Percentiles rank a stretch among this genome's conserved stretches.
These are phyloP conservation scores for Phialophora verrucosa DNA, from an alignment of 2,329 filamentous ascomycete species.

Conservation along the genomic window DNA sequence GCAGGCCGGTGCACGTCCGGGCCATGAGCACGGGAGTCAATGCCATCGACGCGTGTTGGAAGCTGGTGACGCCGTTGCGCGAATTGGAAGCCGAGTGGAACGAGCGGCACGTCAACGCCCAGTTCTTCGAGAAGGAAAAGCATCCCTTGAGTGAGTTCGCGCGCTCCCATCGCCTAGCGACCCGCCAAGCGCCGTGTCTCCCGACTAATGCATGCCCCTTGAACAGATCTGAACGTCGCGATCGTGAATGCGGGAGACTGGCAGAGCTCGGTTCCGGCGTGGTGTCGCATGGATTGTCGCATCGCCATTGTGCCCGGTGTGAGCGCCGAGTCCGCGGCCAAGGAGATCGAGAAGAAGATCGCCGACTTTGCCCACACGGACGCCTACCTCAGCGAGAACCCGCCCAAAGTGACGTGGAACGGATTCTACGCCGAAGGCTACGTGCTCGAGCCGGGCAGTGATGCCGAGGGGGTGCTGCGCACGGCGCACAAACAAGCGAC, in stretches of 20 bases:
- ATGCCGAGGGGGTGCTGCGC: conserved; percentile 35
- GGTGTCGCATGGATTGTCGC: conserved; percentile 34
- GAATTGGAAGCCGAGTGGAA: conserved; percentile 36
- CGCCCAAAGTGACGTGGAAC: conserved; percentile 40
- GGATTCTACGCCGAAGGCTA: conserved; percentile 39
- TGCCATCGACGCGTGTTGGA: conserved; percentile 35
- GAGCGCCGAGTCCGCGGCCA: conserved; percentile 32
- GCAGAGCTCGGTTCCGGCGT: conserved; percentile 34
- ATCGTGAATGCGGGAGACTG: conserved; percentile 36
- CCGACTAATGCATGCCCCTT: background rate
- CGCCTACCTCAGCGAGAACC: conserved; percentile 41
- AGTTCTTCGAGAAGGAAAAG: conserved; percentile 31
- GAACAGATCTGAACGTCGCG: conserved; percentile 33
- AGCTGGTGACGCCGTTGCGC: conserved; percentile 30
- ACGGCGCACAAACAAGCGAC: conserved; percentile 38
- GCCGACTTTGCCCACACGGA: conserved; percentile 39
- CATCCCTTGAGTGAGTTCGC: conserved; percentile 35
- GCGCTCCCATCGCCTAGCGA: background rate
- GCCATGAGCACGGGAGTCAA: conserved; percentile 33
- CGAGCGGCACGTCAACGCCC: conserved; percentile 22
- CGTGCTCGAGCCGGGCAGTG: conserved; percentile 41
- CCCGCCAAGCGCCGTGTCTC: too few species aligned
- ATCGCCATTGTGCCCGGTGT: conserved; percentile 33
- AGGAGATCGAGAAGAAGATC: conserved; percentile 41
- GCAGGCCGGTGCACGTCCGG: conserved; percentile 31